Evolutionary conservation across 139 green algal genomes (phyloP).

Genomic region (Marvania coccoides): DNA sequence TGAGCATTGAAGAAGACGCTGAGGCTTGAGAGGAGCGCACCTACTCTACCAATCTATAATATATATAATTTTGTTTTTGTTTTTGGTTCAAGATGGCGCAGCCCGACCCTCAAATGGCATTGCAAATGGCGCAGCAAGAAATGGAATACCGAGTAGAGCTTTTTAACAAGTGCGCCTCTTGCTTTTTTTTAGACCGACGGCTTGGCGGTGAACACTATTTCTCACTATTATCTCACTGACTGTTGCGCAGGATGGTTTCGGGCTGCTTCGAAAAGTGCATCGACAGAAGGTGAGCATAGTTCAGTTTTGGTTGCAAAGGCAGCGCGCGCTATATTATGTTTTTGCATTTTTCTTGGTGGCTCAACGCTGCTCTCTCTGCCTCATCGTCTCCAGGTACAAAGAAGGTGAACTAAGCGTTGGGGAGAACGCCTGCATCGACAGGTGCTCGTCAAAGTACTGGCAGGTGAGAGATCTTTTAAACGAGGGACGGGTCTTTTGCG

Average conservation of each 20-base stretch:
- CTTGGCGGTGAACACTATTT: not conserved
- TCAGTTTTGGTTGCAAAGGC: not conserved
- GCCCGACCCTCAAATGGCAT: constrained; percentile 15
- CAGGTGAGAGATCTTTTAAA: constrained; percentile 50
- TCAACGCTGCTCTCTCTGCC: not conserved
- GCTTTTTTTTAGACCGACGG: not conserved
- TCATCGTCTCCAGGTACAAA: constrained; percentile 73
- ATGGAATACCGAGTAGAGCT: constrained; percentile 91
- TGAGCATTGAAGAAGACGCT: no score
- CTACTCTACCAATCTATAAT: not conserved
- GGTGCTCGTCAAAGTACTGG: constrained; percentile 95
- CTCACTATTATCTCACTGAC: not conserved
- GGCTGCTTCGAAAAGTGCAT: constrained; percentile 81
- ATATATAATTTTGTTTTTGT: not conserved
- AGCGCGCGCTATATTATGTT: not conserved
- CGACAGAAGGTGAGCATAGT: constrained; percentile 68
- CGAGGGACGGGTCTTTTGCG: not conserved
- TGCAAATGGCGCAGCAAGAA: constrained; percentile 77
- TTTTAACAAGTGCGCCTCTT: constrained; percentile 70
- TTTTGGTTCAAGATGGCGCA: not conserved
- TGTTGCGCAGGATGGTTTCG: constrained; percentile 69
- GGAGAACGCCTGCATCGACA: constrained; percentile 92
- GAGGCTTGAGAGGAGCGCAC: not conserved
- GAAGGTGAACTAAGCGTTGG: constrained; percentile 88
- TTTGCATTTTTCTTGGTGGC: not conserved